These are phyloP conservation scores for Pythium vanterpoolii DNA, from an alignment of 352 stramenopile species.

Conservation along the genomic window DNA sequence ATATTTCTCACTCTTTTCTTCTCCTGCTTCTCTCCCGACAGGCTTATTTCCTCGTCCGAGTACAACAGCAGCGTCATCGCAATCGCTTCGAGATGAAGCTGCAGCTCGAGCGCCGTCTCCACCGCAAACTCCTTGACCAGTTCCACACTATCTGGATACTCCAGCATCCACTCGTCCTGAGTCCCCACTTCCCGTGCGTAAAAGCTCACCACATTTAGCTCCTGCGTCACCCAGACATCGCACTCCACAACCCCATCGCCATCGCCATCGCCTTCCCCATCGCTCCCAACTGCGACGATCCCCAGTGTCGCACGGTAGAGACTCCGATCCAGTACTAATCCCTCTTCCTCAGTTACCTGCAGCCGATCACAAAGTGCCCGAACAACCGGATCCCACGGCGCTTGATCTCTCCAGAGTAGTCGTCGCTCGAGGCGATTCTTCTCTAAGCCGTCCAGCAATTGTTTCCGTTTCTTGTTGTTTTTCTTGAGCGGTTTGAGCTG, in stretches of 20 bases:
- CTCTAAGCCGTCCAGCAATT: slow-evolving; percentile 19
- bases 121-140: slow-evolving; percentile 50
- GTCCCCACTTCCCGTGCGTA: slow-evolving; percentile 36
- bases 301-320: slow-evolving; percentile 35
- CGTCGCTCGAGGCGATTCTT: slow-evolving; percentile 22
- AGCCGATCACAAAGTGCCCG: slow-evolving; percentile 38
- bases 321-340: slow-evolving; percentile 36
- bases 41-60: not conserved
- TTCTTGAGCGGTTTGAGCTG: slow-evolving; percentile 22
- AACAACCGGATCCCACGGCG: slow-evolving; percentile 35
- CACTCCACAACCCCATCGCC: slow-evolving; percentile 33
- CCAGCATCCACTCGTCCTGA: slow-evolving; percentile 25
- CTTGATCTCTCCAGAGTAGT: slow-evolving; percentile 16
- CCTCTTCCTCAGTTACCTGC: not conserved
- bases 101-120: slow-evolving; percentile 53
- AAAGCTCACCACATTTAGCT: slow-evolving; percentile 29
- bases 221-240: slow-evolving; percentile 32
- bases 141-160: slow-evolving; percentile 50
- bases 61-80: slow-evolving; percentile 48
- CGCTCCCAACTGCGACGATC: slow-evolving; percentile 30
- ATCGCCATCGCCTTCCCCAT: slow-evolving; percentile 19
- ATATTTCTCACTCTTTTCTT: slow-evolving; percentile 27
- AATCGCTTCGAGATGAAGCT: slow-evolving; percentile 60
- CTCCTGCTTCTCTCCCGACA: not conserved
- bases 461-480: slow-evolving; percentile 30